A percentile compares a stretch with the other conserved stretches of the same genome.
These are phyloP conservation scores for Corynespora cassiicola DNA, from an alignment of 2,329 filamentous ascomycete genomes.

Conservation along the genomic window DNA sequence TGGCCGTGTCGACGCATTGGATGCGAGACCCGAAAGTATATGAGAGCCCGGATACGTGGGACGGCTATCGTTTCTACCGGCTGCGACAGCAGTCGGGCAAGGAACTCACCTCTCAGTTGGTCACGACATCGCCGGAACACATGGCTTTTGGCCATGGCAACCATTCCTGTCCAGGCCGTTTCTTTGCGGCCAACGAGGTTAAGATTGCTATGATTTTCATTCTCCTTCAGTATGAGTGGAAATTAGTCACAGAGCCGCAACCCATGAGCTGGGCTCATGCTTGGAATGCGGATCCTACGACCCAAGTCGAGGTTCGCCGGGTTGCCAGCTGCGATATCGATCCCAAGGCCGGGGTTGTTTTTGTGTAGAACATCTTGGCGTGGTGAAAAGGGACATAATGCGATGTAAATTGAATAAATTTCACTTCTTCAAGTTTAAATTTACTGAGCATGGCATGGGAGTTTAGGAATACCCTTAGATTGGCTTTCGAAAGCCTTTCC, in stretches of 20 bases:
- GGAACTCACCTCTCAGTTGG: conserved; percentile 12
- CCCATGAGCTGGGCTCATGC: not conserved
- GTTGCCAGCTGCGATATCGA: no score
- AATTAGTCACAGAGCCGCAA: no score
- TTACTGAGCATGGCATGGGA: no score
- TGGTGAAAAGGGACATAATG: no score
- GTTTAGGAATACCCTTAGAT: no score
- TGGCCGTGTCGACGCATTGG: conserved; percentile 7
- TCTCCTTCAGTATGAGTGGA: conserved; percentile 7
- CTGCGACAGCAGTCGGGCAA: conserved; percentile 12
- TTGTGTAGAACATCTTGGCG: no score
- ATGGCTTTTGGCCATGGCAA: conserved; percentile 8
- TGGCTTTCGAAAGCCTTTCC: no score
- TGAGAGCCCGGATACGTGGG: conserved; percentile 12
- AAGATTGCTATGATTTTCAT: conserved; percentile 9
- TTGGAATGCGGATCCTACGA: no score
- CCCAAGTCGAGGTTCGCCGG: no score
- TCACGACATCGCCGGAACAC: conserved; percentile 11
- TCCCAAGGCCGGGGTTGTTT: no score
- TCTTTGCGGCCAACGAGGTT: conserved; percentile 9
- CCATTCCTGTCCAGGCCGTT: conserved; percentile 10
- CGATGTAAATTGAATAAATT: no score
- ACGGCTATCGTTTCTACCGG: conserved; percentile 15
- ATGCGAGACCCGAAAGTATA: conserved; percentile 11
- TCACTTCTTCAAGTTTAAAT: no score